Percentiles rank a stretch among this genome's conserved stretches.
These are phyloP conservation scores for Thalassia testudinum DNA, from an alignment of 116 monocot species.

Conservation along the genomic window DNA sequence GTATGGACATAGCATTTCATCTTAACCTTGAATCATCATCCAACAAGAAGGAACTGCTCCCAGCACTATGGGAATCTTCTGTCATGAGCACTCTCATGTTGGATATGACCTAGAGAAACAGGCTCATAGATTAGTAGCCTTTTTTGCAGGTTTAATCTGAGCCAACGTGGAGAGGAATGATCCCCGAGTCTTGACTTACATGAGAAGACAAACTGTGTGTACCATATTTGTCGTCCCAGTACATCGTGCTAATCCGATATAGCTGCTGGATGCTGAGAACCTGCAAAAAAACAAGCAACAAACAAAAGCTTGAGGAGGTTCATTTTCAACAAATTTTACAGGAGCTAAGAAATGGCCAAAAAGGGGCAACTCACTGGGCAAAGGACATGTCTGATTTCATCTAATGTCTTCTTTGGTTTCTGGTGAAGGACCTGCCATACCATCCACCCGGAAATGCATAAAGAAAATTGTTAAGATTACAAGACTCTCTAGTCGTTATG, in stretches of 20 bases:
- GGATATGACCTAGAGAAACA: slow-evolving; percentile 43
- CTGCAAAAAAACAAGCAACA: slow-evolving; percentile 16
- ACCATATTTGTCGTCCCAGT: slow-evolving; percentile 94
- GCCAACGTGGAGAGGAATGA: not conserved
- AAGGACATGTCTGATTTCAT: slow-evolving; percentile 75
- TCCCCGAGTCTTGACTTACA: slow-evolving; percentile 17
- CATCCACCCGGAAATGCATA: no score
- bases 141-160: not conserved
- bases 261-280: slow-evolving; percentile 93
- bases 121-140: not conserved
- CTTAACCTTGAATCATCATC: slow-evolving; percentile 88
- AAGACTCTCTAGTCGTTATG: no score
- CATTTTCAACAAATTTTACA: no score
- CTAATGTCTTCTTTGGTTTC: slow-evolving; percentile 76
- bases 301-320: no score
- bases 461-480: no score
- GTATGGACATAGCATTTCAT: no score
- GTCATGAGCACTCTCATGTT: slow-evolving; percentile 74
- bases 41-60: slow-evolving; percentile 77
- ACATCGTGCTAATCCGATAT: slow-evolving; percentile 95
- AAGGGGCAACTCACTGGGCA: slow-evolving; percentile 39
- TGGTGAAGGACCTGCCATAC: slow-evolving; percentile 64
- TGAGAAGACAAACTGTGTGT: slow-evolving; percentile 86
- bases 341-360: not conserved
- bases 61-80: slow-evolving; percentile 68